Conservation (phyloP, 352 stramenopile species). For the Globisporangium nodosum region DNA sequence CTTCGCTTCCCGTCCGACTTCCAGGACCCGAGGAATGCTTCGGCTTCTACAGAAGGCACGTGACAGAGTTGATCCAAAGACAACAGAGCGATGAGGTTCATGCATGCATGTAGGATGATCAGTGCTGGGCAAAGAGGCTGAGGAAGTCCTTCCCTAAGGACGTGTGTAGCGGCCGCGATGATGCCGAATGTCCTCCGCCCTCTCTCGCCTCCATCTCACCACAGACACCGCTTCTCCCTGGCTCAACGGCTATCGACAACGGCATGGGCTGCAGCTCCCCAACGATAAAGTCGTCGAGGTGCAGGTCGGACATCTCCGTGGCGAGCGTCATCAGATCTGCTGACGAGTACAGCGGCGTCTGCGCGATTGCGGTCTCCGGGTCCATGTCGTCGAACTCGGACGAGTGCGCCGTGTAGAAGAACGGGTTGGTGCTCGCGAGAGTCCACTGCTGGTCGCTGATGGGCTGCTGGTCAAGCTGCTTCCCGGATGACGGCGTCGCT, state of each 20-base stretch:
- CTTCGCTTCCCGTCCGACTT: constrained; percentile 12
- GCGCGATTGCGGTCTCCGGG: constrained; percentile 56
- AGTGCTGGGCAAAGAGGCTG: constrained; percentile 76
- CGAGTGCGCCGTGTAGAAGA: constrained; percentile 26
- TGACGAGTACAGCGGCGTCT: constrained; percentile 52
- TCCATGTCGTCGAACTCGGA: constrained; percentile 52
- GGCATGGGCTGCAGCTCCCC: constrained; percentile 17
- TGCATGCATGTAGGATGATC: constrained; percentile 9
- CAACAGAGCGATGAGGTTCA: not conserved
- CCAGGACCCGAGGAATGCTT: constrained; percentile 3
- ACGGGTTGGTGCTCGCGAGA: constrained; percentile 44
- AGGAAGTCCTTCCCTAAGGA: constrained; percentile 75
- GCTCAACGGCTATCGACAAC: constrained; percentile 3
- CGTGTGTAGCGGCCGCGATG: constrained; percentile 43
- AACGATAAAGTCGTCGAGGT: constrained; percentile 63
- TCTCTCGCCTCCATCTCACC: not conserved
- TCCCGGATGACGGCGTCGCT: not conserved
- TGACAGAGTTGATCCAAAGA: not conserved
- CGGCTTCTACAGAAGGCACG: not conserved
- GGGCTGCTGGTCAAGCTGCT: not conserved
- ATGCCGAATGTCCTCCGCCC: not conserved
- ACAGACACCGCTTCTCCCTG: constrained; percentile 9
- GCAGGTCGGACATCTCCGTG: constrained; percentile 55
- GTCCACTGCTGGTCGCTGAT: constrained; percentile 45
- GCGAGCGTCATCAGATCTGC: constrained; percentile 51